Evolutionary conservation across 2,329 filamentous ascomycete species (phyloP), one percentile per base, ranked within the genome.

Genomic region (Byssothecium circinans): DNA sequence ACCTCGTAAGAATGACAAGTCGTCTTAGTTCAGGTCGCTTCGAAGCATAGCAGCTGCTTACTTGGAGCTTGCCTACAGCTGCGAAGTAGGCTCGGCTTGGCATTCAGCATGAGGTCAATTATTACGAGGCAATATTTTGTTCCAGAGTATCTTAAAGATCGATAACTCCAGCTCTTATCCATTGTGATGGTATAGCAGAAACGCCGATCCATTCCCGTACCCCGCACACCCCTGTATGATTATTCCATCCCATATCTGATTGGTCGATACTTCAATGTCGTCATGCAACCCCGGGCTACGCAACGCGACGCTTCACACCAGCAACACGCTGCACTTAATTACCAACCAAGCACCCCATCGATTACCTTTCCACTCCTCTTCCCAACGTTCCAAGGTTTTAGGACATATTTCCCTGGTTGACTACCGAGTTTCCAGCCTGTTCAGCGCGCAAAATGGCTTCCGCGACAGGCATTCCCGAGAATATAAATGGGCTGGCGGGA

Each of bases 381-480:
- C 15, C 37, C 27, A 17, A 27, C 33, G 5, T 15, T 15, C 15
- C n/a, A n/a, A n/a, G n/a, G n/a, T n/a, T n/a, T n/a, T n/a, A n/a
- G n/a, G n/a, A n/a, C n/a, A n/a, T n/a, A n/a, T n/a, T n/a, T n/a
- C n/a, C n/a, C n/a, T n/a, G n/a, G n/a, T n/a, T n/a, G 25, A 33
- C n/a, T 4, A 20, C 7, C 18, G 14, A 19, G 5, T 2, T 3
- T 5, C 14, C 35, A 12, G 6, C 19, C 37, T 15, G 33, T 35
- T 35, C 27, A 23, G 17, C 2, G 25, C 30, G 12, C 14, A 54
- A 8, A 35, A 90, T 90, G 87, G 81, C 86, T 25, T 88, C 85
- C 51, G 79, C 84, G 45, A 86, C 85, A 29, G 84, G 83, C 44
- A 81, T 87, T 48, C 85, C 86, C 19, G 78, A 85, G 58, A 63